Conservation (phyloP, 1,139 yeast genomes). For the Maudiozyma humilis region DNA sequence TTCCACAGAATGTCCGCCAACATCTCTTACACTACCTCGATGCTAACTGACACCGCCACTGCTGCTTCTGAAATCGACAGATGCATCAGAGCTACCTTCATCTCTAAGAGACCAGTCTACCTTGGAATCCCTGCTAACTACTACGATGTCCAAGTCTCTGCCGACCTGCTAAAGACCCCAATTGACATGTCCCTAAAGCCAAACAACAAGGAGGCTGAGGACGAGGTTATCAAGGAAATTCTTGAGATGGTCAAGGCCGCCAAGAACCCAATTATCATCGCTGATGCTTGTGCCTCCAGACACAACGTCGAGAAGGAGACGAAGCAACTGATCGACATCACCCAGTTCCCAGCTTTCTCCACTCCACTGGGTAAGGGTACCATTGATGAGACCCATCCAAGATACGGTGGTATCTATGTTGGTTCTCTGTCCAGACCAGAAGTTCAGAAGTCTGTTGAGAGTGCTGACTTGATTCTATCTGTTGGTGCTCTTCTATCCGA, state of each 20-base stretch:
- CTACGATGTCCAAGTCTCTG: not conserved
- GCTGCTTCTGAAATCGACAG: conserved; percentile 1
- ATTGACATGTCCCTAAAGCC: not conserved
- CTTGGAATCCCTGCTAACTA: conserved; percentile 1
- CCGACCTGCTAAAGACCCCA: not conserved
- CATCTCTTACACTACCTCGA: not conserved
- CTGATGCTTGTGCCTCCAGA: conserved; percentile 1
- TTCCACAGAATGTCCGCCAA: too few relatives aligned
- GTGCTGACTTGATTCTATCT: not conserved
- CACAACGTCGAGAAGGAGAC: not conserved
- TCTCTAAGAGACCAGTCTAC: not conserved
- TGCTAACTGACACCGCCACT: not conserved
- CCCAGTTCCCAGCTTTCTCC: not conserved
- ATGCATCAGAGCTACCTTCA: not conserved
- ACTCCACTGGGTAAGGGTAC: conserved; percentile 1
- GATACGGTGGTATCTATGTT: too few relatives aligned
- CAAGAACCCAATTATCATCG: conserved; percentile 1
- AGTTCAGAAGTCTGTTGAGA: not conserved
- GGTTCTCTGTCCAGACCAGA: too few relatives aligned
- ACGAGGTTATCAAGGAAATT: conserved; percentile 1
- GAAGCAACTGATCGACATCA: not conserved
- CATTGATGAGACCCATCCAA: too few relatives aligned
- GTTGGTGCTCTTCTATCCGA: conserved; percentile 1
- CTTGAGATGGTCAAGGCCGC: too few relatives aligned
- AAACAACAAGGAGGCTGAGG: not conserved